phyloP scores from a whole-genome alignment of 371 early-diverging fungal species.

The Capniomyces stellatus region DNA sequence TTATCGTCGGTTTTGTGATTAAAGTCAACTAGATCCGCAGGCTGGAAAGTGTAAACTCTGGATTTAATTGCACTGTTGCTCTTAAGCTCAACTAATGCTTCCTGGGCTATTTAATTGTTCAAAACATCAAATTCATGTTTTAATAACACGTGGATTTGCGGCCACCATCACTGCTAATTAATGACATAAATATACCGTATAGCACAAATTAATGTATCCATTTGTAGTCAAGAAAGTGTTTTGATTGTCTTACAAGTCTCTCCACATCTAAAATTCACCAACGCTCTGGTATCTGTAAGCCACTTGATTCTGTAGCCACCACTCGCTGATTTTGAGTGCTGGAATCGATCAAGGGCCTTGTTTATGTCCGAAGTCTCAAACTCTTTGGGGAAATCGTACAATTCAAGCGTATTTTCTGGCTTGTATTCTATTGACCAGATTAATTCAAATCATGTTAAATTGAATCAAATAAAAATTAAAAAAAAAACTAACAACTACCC shows the following conservation, averaged over 20 bases:
- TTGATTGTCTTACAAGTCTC: slow-evolving; percentile 40
- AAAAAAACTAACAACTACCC: not conserved
- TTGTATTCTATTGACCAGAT: slow-evolving; percentile 13
- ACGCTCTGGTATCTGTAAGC: slow-evolving; percentile 50
- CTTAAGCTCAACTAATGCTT: slow-evolving; percentile 18
- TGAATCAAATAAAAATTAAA: too few relatives aligned
- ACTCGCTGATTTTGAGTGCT: slow-evolving; percentile 25
- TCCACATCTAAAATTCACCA: slow-evolving; percentile 48
- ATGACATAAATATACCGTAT: too few relatives aligned
- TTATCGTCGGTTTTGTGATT: slow-evolving; percentile 14
- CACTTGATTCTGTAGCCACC: slow-evolving; percentile 60
- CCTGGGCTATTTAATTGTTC: slow-evolving; percentile 11
- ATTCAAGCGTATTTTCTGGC: slow-evolving; percentile 23
- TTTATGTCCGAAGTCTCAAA: slow-evolving; percentile 27
- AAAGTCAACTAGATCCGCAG: slow-evolving; percentile 14
- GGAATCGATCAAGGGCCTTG: slow-evolving; percentile 27
- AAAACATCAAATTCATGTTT: too few relatives aligned
- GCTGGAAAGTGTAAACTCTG: slow-evolving; percentile 14
- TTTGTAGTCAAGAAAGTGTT: too few relatives aligned
- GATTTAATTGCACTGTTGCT: slow-evolving; percentile 17
- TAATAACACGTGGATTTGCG: too few relatives aligned
- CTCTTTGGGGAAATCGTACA: slow-evolving; percentile 23
- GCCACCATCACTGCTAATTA: too few relatives aligned
- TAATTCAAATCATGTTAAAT: not conserved
- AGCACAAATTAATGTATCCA: too few relatives aligned